These are phyloP conservation scores for Ustilago nuda DNA, from an alignment of 1,284 basidiomycete species.

Conservation along the genomic window DNA sequence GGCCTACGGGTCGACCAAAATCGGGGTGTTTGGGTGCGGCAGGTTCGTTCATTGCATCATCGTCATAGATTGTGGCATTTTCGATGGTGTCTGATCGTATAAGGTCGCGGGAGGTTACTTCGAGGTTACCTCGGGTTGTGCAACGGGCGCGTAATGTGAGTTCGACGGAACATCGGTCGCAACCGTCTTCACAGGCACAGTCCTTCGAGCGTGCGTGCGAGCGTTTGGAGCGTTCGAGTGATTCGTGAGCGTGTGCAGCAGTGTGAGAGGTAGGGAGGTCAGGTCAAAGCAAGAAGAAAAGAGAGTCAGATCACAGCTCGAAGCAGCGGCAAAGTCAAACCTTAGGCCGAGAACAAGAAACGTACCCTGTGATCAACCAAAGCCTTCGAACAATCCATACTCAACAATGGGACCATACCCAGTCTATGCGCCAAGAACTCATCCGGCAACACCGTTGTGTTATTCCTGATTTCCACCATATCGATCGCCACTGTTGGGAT, in stretches of 20 bases:
- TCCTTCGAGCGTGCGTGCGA: conserved; percentile 74
- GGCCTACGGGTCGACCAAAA: conserved; percentile 88
- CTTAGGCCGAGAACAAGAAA: conserved; percentile 9
- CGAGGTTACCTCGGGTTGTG: conserved; percentile 75
- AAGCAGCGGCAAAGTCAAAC: not conserved
- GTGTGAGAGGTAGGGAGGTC: not conserved
- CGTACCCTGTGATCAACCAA: conserved; percentile 65
- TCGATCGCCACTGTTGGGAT: conserved; percentile 80
- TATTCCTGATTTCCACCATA: conserved; percentile 90
- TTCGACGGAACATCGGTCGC: conserved; percentile 83
- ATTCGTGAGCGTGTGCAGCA: not conserved
- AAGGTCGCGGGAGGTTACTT: conserved; percentile 77
- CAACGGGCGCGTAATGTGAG: conserved; percentile 80
- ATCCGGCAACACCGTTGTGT: conserved; percentile 93
- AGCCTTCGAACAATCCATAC: conserved; percentile 69
- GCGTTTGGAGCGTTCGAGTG: not conserved
- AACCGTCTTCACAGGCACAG: conserved; percentile 82
- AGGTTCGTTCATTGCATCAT: conserved; percentile 52
- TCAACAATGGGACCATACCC: conserved; percentile 91
- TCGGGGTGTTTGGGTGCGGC: conserved; percentile 71
- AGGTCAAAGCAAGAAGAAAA: not conserved
- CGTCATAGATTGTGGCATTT: conserved; percentile 48
- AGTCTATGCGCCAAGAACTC: conserved; percentile 97
- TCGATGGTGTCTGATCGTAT: conserved; percentile 59
- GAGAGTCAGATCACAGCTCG: not conserved